phyloP scores from a whole-genome alignment of 1,139 yeast genomes.

The Candida sp. region DNA sequence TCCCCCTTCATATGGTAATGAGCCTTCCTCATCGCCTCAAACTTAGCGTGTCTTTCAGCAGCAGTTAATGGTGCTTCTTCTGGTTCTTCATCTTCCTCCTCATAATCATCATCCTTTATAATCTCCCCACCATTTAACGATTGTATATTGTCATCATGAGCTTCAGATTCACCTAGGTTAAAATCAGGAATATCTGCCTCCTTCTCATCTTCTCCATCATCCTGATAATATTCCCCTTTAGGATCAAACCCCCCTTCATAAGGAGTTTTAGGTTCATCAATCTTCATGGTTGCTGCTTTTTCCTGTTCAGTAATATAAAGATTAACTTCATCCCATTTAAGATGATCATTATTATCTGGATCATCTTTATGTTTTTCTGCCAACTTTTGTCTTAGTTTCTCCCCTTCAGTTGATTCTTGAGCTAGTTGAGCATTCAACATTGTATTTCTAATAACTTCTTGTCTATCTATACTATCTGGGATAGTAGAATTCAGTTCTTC shows the following conservation, averaged over 20 bases:
- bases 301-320: constrained; percentile 65
- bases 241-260: constrained; percentile 93
- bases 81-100: constrained; percentile 31
- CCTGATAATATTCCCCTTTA: constrained; percentile 74
- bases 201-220: constrained; percentile 55
- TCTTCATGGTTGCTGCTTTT: constrained; percentile 72
- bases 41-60: constrained; percentile 61
- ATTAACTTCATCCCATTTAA: constrained; percentile 75
- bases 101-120: constrained; percentile 19
- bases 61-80: constrained; percentile 42
- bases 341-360: constrained; percentile 19
- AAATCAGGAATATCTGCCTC: constrained; percentile 31
- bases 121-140: constrained; percentile 41
- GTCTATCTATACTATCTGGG: constrained; percentile 33
- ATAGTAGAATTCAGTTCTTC: constrained; percentile 7
- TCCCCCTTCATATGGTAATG: constrained; percentile 74
- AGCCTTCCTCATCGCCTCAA: constrained; percentile 72
- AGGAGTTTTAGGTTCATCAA: constrained; percentile 97
- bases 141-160: constrained; percentile 13
- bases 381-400: constrained; percentile 35
- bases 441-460: constrained; percentile 44
- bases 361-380: constrained; percentile 17
- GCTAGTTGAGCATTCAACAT: constrained; percentile 36
- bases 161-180: constrained; percentile 43
- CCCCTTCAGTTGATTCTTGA: constrained; percentile 32